phyloP scores from a whole-genome alignment of 495 filamentous ascomycete genomes.

The Hyphodiscus hymeniophilus region DNA sequence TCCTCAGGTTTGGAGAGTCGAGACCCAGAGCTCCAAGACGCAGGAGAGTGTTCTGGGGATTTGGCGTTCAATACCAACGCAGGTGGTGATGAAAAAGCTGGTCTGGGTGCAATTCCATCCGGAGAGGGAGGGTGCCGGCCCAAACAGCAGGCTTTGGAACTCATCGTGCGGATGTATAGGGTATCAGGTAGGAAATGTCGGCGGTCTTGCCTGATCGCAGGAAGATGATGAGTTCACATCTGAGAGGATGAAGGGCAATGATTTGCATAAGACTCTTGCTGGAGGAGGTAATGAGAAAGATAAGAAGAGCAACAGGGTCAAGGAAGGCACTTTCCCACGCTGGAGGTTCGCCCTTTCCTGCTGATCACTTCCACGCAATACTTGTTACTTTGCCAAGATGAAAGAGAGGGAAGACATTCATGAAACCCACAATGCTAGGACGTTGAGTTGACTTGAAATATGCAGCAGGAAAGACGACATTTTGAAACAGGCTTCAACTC shows the following conservation, averaged over 20 bases:
- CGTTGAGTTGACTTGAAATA: too few species aligned
- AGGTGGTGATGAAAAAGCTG: background rate
- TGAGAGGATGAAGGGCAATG: background rate
- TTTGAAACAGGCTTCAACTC: too few species aligned
- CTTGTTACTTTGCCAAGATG: too few species aligned
- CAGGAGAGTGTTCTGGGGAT: conserved; percentile 1
- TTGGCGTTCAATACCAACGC: background rate
- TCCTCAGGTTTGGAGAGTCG: conserved; percentile 4
- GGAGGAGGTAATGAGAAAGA: background rate
- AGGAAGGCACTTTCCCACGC: too few species aligned
- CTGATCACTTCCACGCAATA: too few species aligned
- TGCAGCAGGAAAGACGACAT: too few species aligned
- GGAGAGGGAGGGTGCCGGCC: conserved; percentile 19
- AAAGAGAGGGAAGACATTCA: too few species aligned
- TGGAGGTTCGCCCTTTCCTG: too few species aligned
- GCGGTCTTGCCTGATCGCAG: background rate
- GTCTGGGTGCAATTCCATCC: conserved; percentile 18
- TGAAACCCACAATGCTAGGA: too few species aligned
- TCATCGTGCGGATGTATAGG: background rate
- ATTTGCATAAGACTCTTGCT: background rate
- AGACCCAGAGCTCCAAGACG: conserved; percentile 7
- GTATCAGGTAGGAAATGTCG: background rate
- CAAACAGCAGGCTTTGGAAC: conserved; percentile 17
- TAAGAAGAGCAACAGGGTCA: background rate
- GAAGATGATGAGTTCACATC: background rate